Evolutionary conservation across 768 basidiomycete species (phyloP), one percentile per base, ranked within the genome.

Genomic region (Myochromella boudieri): DNA sequence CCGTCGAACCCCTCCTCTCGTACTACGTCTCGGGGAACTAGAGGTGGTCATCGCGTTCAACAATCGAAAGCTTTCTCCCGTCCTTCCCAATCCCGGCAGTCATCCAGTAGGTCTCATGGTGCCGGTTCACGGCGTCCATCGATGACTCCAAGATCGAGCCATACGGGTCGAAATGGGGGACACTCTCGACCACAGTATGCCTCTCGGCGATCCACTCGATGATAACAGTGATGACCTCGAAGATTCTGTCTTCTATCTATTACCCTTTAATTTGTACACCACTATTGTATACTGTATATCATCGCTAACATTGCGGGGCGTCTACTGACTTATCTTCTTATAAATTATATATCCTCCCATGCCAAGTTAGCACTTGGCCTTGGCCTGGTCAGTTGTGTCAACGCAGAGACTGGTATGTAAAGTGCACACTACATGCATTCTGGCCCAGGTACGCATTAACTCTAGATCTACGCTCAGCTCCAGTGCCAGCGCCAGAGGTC

Each of bases 51-150:
- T 44, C 47, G 48, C 27, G 37, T 28, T 33, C 50, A 36, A 17
- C 44, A 17, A 21, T 39, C 47, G 15, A 50, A 46, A 22, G 40
- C 46, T 22, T 42, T 51, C 6, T 25, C 37, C 42, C 57, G 52
- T 25, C 45, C 54, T 28, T 40, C 51, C 34, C 44, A 46, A 2
- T 38, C 57, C 4, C 52, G 48, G 39, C 47, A 51, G 11, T 25
- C 45, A 11, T 46, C 54, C 9, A 39, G 37, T 14, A 36, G 36
- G 37, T 48, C 52, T 37, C 46, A 44, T 5, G 44, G 37, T 1
- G 42, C 41, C 4, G 37, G 21, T 15, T 48, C 44, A 18, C 39
- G 44, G 26, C 51, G 38, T 20, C 49, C 54, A 20, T 33, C 54
- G 24, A 40, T 39, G 15, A 27, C 49, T 18, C 44, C 48, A 22